Evolutionary conservation across 148 eudicot genomes (phyloP), one percentile per base, ranked within the genome.

Genomic region (Selenicereus undatus): DNA sequence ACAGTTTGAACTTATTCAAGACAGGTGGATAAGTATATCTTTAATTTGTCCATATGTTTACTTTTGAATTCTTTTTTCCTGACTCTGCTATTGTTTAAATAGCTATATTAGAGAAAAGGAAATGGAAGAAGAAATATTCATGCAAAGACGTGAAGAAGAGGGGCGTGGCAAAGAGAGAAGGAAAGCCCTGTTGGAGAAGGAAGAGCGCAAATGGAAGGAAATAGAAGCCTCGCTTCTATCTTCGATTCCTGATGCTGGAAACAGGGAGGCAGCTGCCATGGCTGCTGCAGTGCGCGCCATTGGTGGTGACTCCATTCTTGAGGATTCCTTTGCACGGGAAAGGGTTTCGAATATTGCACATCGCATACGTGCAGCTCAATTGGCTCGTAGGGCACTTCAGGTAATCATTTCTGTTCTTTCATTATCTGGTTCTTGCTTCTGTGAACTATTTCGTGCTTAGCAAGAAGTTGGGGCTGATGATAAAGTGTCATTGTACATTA

Each of bases 81-180:
- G 70, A 81, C 77, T 82, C 32, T 36, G 70, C 5, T 39, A 65
- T 52, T 30, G 30, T 81, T 29, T 77, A 74, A 88, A 43, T 78
- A 97, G 99, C 84, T 97, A 97, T 83, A 78, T 97, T 88, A 90
- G 98, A 85, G 99, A 97, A 82, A 97, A 97, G 86, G 98, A 97
- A 89, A 97, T 97, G 98, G 99, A 97, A 85, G 99, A 97, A 85
- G 99, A 97, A 86, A 89, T 94, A 60, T 88, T 97, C 77, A 86
- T 94, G 89, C 98, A 91, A 89, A 94, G 99, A 87, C 99, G 99
- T 83, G 98, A 97, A 90, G 99, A 97, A 79, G 99, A 97, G 88
- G 99, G 99, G 18, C 89, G 93, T 74, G 99, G 99, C 81, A 97
- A 97, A 89, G 99, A 97, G 88, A 91, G 98, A 85, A 94, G 99